These are phyloP conservation scores for Plectosphaerella cucumerina DNA, from an alignment of 2,329 filamentous ascomycete genomes.

Conservation along the genomic window DNA sequence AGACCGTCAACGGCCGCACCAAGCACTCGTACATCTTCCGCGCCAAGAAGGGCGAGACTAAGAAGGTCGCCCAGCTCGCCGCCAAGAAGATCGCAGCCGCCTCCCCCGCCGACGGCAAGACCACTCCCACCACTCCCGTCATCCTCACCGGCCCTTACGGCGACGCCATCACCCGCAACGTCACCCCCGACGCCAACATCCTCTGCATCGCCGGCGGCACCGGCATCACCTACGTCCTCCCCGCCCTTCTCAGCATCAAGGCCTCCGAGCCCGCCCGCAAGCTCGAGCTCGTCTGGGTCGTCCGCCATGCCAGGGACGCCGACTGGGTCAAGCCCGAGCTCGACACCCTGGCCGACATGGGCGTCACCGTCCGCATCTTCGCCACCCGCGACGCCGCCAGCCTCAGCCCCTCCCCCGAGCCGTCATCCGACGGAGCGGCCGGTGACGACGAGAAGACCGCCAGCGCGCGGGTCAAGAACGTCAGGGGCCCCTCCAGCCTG, in stretches of 20 bases:
- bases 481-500: not conserved
- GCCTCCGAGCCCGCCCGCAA: conserved; percentile 26
- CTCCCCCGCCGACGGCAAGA: conserved; percentile 2
- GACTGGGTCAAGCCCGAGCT: conserved; percentile 58
- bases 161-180: conserved; percentile 35
- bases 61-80: conserved; percentile 44
- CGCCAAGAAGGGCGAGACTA: conserved; percentile 56
- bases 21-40: conserved; percentile 54
- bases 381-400: conserved; percentile 47
- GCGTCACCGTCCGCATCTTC: conserved; percentile 52
- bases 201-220: conserved; percentile 34
- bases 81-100: conserved; percentile 25
- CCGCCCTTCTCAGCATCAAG: conserved; percentile 34
- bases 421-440: conserved; percentile 2
- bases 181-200: conserved; percentile 35
- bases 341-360: conserved; percentile 37
- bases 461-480: conserved; percentile 5
- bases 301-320: conserved; percentile 49
- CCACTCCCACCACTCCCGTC: conserved; percentile 41
- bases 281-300: conserved; percentile 62
- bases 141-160: conserved; percentile 64
- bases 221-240: conserved; percentile 34
- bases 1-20: conserved; percentile 31
- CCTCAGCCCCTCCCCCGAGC: conserved; percentile 11
- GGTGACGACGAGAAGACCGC: conserved; percentile 17